Percentiles rank a stretch among this genome's conserved stretches.
phyloP scores from a whole-genome alignment of 1,139 yeast genomes.

The Hyphopichia pseudoburtonii region DNA sequence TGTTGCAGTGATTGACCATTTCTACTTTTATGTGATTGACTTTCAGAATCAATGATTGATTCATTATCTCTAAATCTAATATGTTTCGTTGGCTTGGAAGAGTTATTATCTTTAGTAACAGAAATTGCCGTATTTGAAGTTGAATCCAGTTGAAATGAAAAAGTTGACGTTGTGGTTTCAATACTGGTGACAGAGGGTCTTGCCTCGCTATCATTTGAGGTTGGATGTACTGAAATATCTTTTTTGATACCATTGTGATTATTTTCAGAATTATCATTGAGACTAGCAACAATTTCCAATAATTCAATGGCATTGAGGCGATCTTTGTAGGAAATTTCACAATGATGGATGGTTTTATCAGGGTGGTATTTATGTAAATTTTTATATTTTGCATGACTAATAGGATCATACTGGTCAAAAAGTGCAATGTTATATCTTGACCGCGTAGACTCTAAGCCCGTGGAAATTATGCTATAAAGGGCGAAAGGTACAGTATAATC shows the following conservation, averaged over 20 bases:
- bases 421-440: slow-evolving; percentile 25
- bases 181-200: slow-evolving; percentile 14
- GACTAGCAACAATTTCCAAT: slow-evolving; percentile 18
- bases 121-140: slow-evolving; percentile 12
- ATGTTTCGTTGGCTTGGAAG: not conserved
- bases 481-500: slow-evolving; percentile 20
- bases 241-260: not conserved
- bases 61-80: slow-evolving; percentile 19
- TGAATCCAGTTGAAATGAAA: slow-evolving; percentile 13
- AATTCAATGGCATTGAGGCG: slow-evolving; percentile 26
- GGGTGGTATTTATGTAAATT: slow-evolving; percentile 9
- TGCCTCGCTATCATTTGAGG: not conserved
- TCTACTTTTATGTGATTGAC: not conserved
- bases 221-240: not conserved
- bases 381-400: slow-evolving; percentile 9
- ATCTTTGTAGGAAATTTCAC: slow-evolving; percentile 30
- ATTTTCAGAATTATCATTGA: not conserved
- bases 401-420: slow-evolving; percentile 19
- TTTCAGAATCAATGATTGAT: slow-evolving; percentile 14
- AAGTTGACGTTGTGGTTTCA: slow-evolving; percentile 13
- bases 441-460: slow-evolving; percentile 30
- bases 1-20: slow-evolving; percentile 6
- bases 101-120: slow-evolving; percentile 2
- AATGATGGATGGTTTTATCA: slow-evolving; percentile 28
- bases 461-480: slow-evolving; percentile 20